Evolutionary conservation across 495 filamentous ascomycete species (phyloP).

Genomic region (Choiromyces venosus): DNA sequence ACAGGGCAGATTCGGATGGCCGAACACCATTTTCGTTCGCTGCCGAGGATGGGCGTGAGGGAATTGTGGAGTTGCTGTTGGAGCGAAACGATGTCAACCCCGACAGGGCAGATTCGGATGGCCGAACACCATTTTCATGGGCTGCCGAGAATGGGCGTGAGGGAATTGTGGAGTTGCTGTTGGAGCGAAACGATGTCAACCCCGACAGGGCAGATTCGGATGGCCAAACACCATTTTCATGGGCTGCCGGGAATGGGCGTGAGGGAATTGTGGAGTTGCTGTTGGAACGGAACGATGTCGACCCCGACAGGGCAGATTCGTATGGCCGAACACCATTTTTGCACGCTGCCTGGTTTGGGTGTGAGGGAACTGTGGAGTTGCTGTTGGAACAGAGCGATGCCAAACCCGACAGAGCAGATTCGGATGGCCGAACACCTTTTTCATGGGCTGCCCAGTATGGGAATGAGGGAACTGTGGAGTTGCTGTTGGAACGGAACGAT

Average conservation of each 20-base stretch:
- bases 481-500: conserved; percentile 27
- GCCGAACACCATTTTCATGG: conserved; percentile 39
- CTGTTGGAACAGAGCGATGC: conserved; percentile 33
- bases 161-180: conserved; percentile 33
- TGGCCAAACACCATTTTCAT: too few species aligned
- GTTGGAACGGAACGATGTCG: conserved; percentile 34
- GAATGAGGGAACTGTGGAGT: conserved; percentile 36
- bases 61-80: conserved; percentile 40
- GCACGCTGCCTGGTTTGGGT: conserved; percentile 26
- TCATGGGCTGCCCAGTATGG: conserved; percentile 35
- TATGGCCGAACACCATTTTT: conserved; percentile 30
- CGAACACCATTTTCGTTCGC: conserved; percentile 36
- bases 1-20: conserved; percentile 4
- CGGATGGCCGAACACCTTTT: conserved; percentile 28
- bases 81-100: conserved; percentile 9
- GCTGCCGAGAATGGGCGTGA: conserved; percentile 39
- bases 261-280: conserved; percentile 9
- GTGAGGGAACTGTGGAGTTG: conserved; percentile 7
- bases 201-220: conserved; percentile 9
- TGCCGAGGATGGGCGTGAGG: conserved; percentile 34
- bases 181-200: conserved; percentile 24
- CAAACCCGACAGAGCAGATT: conserved; percentile 23
- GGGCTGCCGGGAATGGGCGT: too few species aligned
- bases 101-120: conserved; percentile 12
- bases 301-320: conserved; percentile 24